These are phyloP conservation scores for Ustilago lituana DNA, from an alignment of 1,284 basidiomycete species.

Conservation along the genomic window DNA sequence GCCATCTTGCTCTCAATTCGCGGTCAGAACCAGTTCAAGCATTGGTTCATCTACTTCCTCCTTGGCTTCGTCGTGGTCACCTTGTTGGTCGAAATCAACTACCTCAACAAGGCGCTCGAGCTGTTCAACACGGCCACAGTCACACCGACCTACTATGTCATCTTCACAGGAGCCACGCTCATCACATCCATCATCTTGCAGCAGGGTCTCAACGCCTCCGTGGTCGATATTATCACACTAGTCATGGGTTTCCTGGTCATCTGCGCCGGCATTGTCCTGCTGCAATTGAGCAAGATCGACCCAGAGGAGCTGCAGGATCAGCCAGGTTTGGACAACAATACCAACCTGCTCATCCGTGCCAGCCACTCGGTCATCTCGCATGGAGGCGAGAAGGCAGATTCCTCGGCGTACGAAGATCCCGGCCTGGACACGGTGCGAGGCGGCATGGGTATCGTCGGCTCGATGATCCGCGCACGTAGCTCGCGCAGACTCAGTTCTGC, in stretches of 20 bases:
- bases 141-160: slow-evolving; percentile 87
- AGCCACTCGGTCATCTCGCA: slow-evolving; percentile 52
- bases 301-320: slow-evolving; percentile 60
- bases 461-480: slow-evolving; percentile 63
- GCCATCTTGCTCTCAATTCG: slow-evolving; percentile 86
- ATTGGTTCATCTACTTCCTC: slow-evolving; percentile 71
- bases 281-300: slow-evolving; percentile 88
- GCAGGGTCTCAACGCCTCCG: slow-evolving; percentile 84
- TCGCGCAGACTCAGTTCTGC: slow-evolving; percentile 49
- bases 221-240: slow-evolving; percentile 75
- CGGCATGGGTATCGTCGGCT: slow-evolving; percentile 64
- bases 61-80: slow-evolving; percentile 86
- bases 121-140: slow-evolving; percentile 86
- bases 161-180: slow-evolving; percentile 81
- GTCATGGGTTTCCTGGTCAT: slow-evolving; percentile 88
- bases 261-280: slow-evolving; percentile 84
- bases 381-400: slow-evolving; percentile 38
- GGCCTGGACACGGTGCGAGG: slow-evolving; percentile 66
- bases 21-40: slow-evolving; percentile 84
- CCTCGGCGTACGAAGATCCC: slow-evolving; percentile 60
- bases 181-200: slow-evolving; percentile 76
- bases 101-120: slow-evolving; percentile 94
- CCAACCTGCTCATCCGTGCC: slow-evolving; percentile 62
- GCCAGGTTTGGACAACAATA: slow-evolving; percentile 59
- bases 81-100: slow-evolving; percentile 88